Base-by-base conservation (phyloP, 805 yeast genomes). In the Starmerella stellata region DNA sequence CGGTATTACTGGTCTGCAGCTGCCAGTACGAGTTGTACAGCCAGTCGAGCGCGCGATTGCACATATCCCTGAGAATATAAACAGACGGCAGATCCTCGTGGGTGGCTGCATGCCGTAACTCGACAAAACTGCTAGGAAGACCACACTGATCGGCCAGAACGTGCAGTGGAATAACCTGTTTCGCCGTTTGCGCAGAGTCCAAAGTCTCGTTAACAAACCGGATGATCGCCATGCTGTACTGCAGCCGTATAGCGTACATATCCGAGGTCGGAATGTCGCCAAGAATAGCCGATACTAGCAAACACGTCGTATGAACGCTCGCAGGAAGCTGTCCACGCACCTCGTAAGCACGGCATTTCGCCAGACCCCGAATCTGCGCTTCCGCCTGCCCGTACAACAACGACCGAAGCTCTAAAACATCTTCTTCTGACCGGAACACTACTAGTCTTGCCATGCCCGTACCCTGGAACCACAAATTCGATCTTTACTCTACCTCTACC, bases 141-240 rank as follows among this genome's bases (percentile, higher is more conserved):
- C 70, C 68, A 18, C 80, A 57, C 33, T 68, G 66, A 38, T 62
- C 67, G 1, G 96, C 96, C 19, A 90, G 58, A 4, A 66, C 65
- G 44, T 78, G 77, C 48, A 90, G 59, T 4, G 95, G 85, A 14
- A 78, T 69, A 0, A 94, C 95, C 52, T 61, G 75, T 33, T 66
- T 69, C 1, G 83, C 70, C 49, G 75, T 79, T 56, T 90, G 98
- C 36, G 68, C 68, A 0, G 93, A 90, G 55, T 90, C 98, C 28
- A 90, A 57, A 3, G 82, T 56, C 2, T 95, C 96, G 56, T 90
- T 90, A 20, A 90, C 95, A 59, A 87, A 82, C 41, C 92, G 63
- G 21, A 82, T 74, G 11, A 85, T 51, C 0, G 82, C 71, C 47
- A 48, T 48, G 3, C 52, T 29, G 34, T 52, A 52, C 4, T 46